Conservation (phyloP, 257 asterid species). For the Solanum sitiens region DNA sequence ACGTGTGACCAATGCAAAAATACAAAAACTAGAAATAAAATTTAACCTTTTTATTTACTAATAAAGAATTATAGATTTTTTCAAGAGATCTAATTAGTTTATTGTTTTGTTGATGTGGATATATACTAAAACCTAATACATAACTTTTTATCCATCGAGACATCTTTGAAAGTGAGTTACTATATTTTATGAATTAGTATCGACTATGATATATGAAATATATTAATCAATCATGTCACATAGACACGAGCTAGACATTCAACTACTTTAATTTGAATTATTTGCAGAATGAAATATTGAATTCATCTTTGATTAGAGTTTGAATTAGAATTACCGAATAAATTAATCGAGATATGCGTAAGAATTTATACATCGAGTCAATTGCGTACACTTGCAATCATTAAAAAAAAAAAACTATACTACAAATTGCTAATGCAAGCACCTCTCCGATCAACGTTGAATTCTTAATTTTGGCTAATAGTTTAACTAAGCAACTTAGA, state of each 20-base stretch:
- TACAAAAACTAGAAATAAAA: not conserved
- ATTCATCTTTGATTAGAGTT: not conserved
- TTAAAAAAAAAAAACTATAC: not conserved
- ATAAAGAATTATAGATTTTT: not conserved
- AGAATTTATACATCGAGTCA: not conserved
- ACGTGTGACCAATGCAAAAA: not conserved
- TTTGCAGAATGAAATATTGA: not conserved
- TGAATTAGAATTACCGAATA: accelerated
- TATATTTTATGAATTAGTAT: not conserved
- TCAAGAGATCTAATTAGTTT: not conserved
- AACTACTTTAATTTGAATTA: no score
- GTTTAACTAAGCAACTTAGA: not conserved
- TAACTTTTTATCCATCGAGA: not conserved
- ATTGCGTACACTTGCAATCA: not conserved
- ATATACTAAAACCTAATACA: not conserved
- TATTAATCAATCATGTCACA: not conserved
- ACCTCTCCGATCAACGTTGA: not conserved
- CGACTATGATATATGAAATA: not conserved
- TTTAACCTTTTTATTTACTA: not conserved
- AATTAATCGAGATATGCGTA: not conserved
- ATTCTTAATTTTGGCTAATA: not conserved
- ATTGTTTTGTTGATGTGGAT: not conserved
- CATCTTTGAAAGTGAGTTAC: not conserved
- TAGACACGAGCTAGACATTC: not conserved
- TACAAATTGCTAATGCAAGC: not conserved